These are phyloP conservation scores for Cucumis melo DNA, from an alignment of 306 rosid species.

Conservation along the genomic window DNA sequence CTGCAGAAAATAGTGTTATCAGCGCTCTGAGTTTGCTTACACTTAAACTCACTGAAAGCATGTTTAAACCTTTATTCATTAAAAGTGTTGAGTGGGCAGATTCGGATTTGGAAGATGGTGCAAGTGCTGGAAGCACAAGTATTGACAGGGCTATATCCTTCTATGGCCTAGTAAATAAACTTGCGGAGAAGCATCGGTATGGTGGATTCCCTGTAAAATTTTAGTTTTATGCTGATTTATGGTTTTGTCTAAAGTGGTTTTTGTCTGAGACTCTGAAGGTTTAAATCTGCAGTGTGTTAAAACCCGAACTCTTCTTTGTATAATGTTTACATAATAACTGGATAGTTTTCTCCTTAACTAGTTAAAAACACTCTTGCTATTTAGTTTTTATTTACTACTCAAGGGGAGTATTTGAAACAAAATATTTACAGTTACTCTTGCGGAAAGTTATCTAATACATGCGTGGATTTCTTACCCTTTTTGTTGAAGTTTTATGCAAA, in stretches of 20 bases:
- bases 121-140: constrained; percentile 22
- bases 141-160: constrained; percentile 74
- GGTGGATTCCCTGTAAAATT: constrained; percentile 10
- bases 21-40: constrained; percentile 48
- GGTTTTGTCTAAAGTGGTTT: not conserved
- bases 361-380: not conserved
- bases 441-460: not conserved
- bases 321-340: not conserved
- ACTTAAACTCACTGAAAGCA: constrained; percentile 76
- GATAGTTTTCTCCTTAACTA: not conserved
- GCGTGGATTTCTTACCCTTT: not conserved
- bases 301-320: not conserved
- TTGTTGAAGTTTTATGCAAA: not conserved
- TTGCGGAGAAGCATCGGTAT: constrained; percentile 74
- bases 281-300: not conserved
- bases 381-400: not conserved
- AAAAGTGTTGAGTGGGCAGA: constrained; percentile 91
- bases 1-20: constrained; percentile 48
- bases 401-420: not conserved
- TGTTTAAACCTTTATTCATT: constrained; percentile 79
- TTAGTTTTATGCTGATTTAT: not conserved
- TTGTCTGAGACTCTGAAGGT: not conserved
- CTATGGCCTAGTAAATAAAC: constrained; percentile 67
- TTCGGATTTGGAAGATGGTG: constrained; percentile 37
- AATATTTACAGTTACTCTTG: not conserved